phyloP scores from a whole-genome alignment of 257 asterid species.

The Galeopsis tetrahit region DNA sequence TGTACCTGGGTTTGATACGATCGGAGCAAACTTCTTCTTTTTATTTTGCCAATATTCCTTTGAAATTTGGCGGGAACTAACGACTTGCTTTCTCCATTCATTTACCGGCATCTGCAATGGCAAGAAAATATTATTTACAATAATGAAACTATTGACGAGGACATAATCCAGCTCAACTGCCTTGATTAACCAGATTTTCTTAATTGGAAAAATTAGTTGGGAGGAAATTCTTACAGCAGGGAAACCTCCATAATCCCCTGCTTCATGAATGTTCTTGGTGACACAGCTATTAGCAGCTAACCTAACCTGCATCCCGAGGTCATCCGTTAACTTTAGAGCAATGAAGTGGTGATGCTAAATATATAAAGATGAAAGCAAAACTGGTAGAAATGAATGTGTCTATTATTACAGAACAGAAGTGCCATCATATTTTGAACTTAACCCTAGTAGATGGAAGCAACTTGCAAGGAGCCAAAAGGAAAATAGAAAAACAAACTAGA shows the following conservation, averaged over 20 bases:
- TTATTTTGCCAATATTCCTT: slow-evolving; percentile 34
- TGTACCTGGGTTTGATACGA: slow-evolving; percentile 2
- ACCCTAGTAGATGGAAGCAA: too few relatives aligned
- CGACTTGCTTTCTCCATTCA: slow-evolving; percentile 85
- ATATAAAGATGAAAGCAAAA: not conserved
- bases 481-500: too few relatives aligned
- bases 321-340: slow-evolving; percentile 9
- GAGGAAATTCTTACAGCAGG: slow-evolving; percentile 79
- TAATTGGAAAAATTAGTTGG: slow-evolving; percentile 20
- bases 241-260: slow-evolving; percentile 96
- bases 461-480: too few relatives aligned
- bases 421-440: too few relatives aligned
- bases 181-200: not conserved
- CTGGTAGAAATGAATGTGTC: not conserved
- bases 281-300: slow-evolving; percentile 87
- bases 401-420: not conserved
- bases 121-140: not conserved
- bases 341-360: not conserved
- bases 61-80: slow-evolving; percentile 46
- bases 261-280: slow-evolving; percentile 75
- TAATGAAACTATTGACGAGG: not conserved
- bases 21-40: slow-evolving; percentile 23
- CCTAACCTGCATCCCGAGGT: slow-evolving; percentile 63
- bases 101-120: slow-evolving; percentile 64
- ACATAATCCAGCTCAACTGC: not conserved